Base-by-base conservation (phyloP, 306 rosid species). In the Trichosanthes truncata region DNA sequence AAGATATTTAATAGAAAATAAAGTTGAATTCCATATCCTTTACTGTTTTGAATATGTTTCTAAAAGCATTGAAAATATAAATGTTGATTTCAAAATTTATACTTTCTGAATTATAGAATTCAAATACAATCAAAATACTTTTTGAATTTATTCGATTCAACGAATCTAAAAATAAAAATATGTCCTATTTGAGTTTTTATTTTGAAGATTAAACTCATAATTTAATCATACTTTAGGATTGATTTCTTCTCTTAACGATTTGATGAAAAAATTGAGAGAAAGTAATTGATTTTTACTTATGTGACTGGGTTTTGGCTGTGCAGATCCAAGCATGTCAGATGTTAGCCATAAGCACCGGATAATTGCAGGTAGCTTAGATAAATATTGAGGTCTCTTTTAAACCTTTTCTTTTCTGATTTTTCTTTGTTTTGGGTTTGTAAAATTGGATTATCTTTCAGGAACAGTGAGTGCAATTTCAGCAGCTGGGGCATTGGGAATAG, bases 401-500 rank as follows among this genome's bases (percentile, higher is more conserved):
- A 51, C 43, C 7, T 3, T 66, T 48, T 3, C 83, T 80, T 3
- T n/a, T 9, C 3, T 15, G 7, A n/a, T n/a, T 5, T 69, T 38
- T n/a, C 20, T 53, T 41, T 69, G 17, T 55, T 55, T 55, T 18
- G 45, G 12, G 43, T 13, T 15, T 17, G 12, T 14, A 63, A 75
- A 75, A 29, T 18, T 46, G 60, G 74, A 45, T 52, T 7, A 20
- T 6, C 20, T 53, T 53, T 8, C 89, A 92, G 98, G 98, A 80
- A 81, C 97, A 38, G 90, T 87, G 66, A 82, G 84, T 62, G 98
- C 77, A 29, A 84, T 91, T 61, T 89, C 97, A 7, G 97, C 87
- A 13, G 97, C 93, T 18, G 90, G 97, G 23, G 92, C 85, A 36
- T 45, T 95, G 52, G 97, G 99, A 84, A 84, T 95, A 80, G 99